Percentiles rank a stretch among this genome's conserved stretches.
These are phyloP conservation scores for Seiridium unicorne DNA, from an alignment of 2,329 filamentous ascomycete species.

Conservation along the genomic window DNA sequence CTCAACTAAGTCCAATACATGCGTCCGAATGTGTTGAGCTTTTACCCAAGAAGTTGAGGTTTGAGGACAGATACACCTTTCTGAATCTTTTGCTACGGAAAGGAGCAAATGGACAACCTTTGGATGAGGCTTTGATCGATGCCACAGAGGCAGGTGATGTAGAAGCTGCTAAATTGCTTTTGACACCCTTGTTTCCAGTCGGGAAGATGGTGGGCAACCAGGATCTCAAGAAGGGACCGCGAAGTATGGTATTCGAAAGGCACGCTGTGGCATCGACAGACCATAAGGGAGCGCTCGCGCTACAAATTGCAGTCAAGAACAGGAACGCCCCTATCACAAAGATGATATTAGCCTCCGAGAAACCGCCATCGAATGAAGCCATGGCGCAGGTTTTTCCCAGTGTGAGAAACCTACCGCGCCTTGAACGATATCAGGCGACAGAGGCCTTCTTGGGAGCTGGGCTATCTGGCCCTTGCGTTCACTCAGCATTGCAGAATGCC, in stretches of 20 bases:
- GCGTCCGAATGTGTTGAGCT: constrained; percentile 50
- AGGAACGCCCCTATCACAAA: constrained; percentile 43
- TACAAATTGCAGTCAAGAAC: constrained; percentile 47
- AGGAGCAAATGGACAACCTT: constrained; percentile 44
- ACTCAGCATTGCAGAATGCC: constrained; percentile 50
- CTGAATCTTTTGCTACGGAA: constrained; percentile 46
- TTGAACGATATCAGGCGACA: constrained; percentile 46
- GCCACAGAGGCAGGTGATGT: constrained; percentile 47
- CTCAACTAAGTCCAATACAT: constrained; percentile 38
- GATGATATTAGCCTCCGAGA: constrained; percentile 40
- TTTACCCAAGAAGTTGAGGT: constrained; percentile 44
- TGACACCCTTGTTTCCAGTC: constrained; percentile 46
- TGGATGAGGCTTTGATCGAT: constrained; percentile 51
- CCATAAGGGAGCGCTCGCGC: constrained; percentile 48
- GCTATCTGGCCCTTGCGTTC: constrained; percentile 43
- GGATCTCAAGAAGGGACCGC: constrained; percentile 25
- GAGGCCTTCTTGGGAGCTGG: constrained; percentile 49
- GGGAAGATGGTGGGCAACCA: constrained; percentile 22
- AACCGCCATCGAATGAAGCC: constrained; percentile 43
- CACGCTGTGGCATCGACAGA: constrained; percentile 53
- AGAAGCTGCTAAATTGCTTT: constrained; percentile 45
- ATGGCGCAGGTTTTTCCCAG: constrained; percentile 48
- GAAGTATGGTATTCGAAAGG: constrained; percentile 33
- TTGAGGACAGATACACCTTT: constrained; percentile 43
- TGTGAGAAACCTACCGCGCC: constrained; percentile 38